Evolutionary conservation across 495 filamentous ascomycete species (phyloP).

Genomic region (Pseudoneurospora amorphoporcata): DNA sequence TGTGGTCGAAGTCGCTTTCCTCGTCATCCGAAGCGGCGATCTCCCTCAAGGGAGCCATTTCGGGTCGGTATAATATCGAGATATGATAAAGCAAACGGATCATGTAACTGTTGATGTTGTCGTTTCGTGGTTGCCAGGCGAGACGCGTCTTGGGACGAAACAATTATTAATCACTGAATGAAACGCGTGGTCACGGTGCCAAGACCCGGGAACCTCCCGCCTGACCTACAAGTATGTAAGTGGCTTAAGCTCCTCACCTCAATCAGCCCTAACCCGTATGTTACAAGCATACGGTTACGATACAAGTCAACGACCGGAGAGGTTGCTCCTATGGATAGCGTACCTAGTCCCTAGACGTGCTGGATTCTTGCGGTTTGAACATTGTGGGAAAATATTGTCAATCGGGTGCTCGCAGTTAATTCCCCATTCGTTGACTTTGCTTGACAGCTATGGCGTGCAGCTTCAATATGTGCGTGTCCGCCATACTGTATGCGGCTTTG

Average conservation of each 20-base stretch:
- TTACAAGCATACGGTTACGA: neutral
- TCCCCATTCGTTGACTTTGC: neutral
- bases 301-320: neutral
- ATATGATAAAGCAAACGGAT: neutral
- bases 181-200: neutral
- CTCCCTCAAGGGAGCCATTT: constrained; percentile 15
- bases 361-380: neutral
- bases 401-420: neutral
- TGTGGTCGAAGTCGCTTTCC: constrained; percentile 12
- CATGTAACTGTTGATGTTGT: neutral
- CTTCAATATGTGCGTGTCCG: neutral
- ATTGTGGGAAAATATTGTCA: neutral
- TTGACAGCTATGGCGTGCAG: neutral
- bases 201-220: neutral
- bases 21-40: constrained; percentile 26
- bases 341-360: neutral
- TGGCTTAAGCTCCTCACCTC: no score
- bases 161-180: neutral
- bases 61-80: neutral
- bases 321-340: neutral
- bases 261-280: neutral
- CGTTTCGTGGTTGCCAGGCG: neutral
- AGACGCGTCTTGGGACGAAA: neutral
- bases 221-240: neutral
- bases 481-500: neutral